Base-by-base conservation (phyloP, 768 basidiomycete genomes). In the Russula emetica region DNA sequence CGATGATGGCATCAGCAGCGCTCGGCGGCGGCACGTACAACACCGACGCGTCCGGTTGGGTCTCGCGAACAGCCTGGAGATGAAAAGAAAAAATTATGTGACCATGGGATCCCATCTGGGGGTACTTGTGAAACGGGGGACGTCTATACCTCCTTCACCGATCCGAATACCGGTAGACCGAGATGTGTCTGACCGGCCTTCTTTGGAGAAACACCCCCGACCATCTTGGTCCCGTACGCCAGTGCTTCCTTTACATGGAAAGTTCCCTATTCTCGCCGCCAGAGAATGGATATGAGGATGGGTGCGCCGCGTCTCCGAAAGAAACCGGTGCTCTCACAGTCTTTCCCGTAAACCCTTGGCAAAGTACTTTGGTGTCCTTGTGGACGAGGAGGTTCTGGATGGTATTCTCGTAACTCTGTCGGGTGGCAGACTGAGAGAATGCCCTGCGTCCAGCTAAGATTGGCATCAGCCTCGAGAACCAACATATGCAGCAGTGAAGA, bases 11-110 rank as follows among this genome's bases (percentile, higher is more conserved):
- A 68, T 96, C 95, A 32, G 93, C 97, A 22, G 96, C 96, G 55
- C 82, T 82, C 5, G 95, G 92, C n/a, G 97, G 97, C 5, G 97
- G 97, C 16, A 99, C 97, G 75, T 98, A 99, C 77, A 99, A 86
- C 63, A 99, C 86, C 40, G 93, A 88, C 32, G 97, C 97, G 71
- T 98, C 96, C 13, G 97, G 97, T 67, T 85, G 78, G 49, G 87
- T 84, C 67, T 92, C 87, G 54, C 83, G 79, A 66, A 95, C 94
- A 49, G 97, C 96, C 94, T 97, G 71, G 71, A 40, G 36, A 54
- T 34, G 14, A 60, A 50, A 22, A 40, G 20, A 54, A 52, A 30
- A 5, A 16, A 10, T 8, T 22, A 13, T 13, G 22, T 49, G 47
- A 26, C 24, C 47, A 49, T 14, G 5, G 45, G 9, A 47, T 47